Percentiles rank a stretch among this genome's conserved stretches.
Conservation (phyloP, 805 yeast genomes). For the Spathaspora arborariae region DNA sequence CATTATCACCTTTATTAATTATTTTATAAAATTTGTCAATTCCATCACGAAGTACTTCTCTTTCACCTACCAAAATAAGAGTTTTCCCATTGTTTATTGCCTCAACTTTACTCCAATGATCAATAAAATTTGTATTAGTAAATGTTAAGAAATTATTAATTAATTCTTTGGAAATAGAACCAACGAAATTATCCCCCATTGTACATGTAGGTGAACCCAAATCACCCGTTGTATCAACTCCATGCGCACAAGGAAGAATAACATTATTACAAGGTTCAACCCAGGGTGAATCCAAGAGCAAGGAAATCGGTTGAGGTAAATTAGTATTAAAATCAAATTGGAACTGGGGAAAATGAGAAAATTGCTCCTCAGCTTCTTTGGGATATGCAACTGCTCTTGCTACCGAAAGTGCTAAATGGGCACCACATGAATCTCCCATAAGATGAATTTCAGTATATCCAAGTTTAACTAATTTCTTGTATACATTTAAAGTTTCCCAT, state of each 20-base stretch:
- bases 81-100: constrained; percentile 15
- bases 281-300: constrained; percentile 33
- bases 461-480: constrained; percentile 16
- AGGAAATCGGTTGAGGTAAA: constrained; percentile 24
- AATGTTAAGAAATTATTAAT: constrained; percentile 17
- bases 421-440: constrained; percentile 44
- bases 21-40: constrained; percentile 21
- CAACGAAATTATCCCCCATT: constrained; percentile 29
- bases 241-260: constrained; percentile 18
- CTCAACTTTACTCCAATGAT: constrained; percentile 23
- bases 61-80: constrained; percentile 25
- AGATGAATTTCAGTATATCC: constrained; percentile 26
- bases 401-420: constrained; percentile 22
- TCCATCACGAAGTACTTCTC: constrained; percentile 28
- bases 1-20: constrained; percentile 15
- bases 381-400: constrained; percentile 25
- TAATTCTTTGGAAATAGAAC: constrained; percentile 16
- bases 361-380: constrained; percentile 22
- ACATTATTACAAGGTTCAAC: constrained; percentile 24
- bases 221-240: constrained; percentile 24
- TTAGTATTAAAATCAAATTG: constrained; percentile 8
- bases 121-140: constrained; percentile 16
- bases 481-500: constrained; percentile 23
- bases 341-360: constrained; percentile 15
- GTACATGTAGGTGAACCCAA: constrained; percentile 22